Evolutionary conservation across 2,329 filamentous ascomycete species (phyloP), one percentile per base, ranked within the genome.

Genomic region (Clonostachys chloroleuca): DNA sequence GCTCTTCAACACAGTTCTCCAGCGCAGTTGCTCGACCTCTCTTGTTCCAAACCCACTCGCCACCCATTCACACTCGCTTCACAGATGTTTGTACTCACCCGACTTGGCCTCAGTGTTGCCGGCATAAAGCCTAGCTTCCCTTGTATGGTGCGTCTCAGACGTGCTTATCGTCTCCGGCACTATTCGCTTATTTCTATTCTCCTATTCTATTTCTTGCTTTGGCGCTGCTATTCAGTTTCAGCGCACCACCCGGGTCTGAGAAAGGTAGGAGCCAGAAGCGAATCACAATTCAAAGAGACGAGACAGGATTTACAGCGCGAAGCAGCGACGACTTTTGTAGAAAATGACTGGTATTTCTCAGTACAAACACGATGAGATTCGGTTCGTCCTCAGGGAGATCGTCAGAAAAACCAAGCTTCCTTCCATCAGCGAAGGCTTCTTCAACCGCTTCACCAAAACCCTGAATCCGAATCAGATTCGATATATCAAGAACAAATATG

Each of bases 401-500:
- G 51, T 67, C 14, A 44, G 52, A 2, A 56, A 56, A n/a, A 54
- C 55, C 24, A 57, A 62, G 24, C 46, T 50, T 12, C 30, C 44
- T 1, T 52, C 54, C 12, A 66, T 68, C 37, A 51, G 53, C 8
- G 39, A 49, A 2, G 54, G 57, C 6, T 70, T 66, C 40, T 40
- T 54, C 12, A 41, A 51, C 8, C 47, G 44, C 6, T 69, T 67
- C 44, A 53, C 51, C 33, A 62, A 61, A 17, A 12, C 40, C 1
- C 52, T 69, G 43, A 61, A 60, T 3, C 50, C 57, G 2, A 67
- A 63, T 42, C 65, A 70, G 50, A 56, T 72, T 10, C 61, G 65
- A 10, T 71, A 72, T 45, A 50, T 70, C 9, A 67, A 65, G 50
- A 65, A 63, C 51, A 68, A 70, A 49, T 72, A 72, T 40, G 67